phyloP scores from a whole-genome alignment of 2,329 filamentous ascomycete species.

The Aspergillus japonicus region DNA sequence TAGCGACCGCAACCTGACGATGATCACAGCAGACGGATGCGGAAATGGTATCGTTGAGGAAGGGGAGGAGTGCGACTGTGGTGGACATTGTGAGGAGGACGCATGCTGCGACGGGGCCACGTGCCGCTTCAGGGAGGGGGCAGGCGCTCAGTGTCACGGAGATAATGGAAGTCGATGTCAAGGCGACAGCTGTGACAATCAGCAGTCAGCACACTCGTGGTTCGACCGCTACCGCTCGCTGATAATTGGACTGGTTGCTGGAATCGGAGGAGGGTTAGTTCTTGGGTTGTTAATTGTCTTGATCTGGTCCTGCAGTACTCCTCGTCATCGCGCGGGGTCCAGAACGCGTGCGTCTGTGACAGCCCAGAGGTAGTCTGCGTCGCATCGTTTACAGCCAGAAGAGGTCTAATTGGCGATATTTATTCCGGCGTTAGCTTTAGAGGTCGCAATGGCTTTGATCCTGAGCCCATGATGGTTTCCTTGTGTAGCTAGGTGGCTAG shows the following conservation, averaged over 20 bases:
- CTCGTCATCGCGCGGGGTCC: too few species aligned
- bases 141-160: conserved; percentile 13
- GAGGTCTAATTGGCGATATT: too few species aligned
- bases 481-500: too few species aligned
- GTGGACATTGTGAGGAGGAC: conserved; percentile 42
- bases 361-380: too few species aligned
- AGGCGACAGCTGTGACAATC: conserved; percentile 1
- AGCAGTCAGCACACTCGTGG: conserved; percentile 7
- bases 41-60: conserved; percentile 90
- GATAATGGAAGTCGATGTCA: conserved; percentile 14
- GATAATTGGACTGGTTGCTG: conserved; percentile 17
- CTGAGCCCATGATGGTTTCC: too few species aligned
- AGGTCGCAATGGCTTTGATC: too few species aligned
- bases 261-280: conserved; percentile 15
- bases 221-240: conserved; percentile 10
- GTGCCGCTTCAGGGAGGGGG: conserved; percentile 15
- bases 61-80: conserved; percentile 90
- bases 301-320: too few species aligned
- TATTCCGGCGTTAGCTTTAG: too few species aligned
- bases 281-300: conserved; percentile 18
- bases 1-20: conserved; percentile 24
- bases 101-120: conserved; percentile 20
- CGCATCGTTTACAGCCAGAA: too few species aligned
- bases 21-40: conserved; percentile 52
- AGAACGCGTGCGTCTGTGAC: too few species aligned